Percentiles rank a stretch among this genome's conserved stretches.
Evolutionary conservation across 1,139 yeast genomes (phyloP).

Genomic region (Kodamaea anthophila): DNA sequence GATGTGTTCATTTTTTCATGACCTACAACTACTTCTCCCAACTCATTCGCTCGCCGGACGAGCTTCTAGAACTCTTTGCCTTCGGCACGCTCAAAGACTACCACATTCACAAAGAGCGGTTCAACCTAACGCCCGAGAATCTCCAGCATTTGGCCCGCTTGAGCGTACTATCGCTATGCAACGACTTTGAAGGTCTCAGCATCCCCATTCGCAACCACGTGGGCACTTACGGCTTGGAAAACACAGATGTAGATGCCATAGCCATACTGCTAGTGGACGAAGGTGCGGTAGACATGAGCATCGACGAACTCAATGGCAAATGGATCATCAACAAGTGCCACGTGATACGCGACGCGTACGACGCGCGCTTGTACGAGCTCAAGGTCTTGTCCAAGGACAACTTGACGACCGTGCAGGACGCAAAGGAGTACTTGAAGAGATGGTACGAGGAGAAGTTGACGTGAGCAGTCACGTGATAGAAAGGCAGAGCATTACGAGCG

Average conservation of each 20-base stretch:
- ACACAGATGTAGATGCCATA: conserved; percentile 16
- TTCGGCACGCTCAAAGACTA: conserved; percentile 31
- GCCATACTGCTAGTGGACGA: conserved; percentile 20
- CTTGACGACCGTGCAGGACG: conserved; percentile 16
- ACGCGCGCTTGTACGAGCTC: conserved; percentile 16
- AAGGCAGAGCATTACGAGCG: not conserved
- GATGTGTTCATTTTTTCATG: too few relatives aligned
- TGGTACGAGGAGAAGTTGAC: conserved; percentile 22
- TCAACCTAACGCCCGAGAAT: conserved; percentile 11
- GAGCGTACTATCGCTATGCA: conserved; percentile 21
- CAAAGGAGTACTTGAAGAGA: conserved; percentile 12
- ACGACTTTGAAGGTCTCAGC: conserved; percentile 19
- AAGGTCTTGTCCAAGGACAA: conserved; percentile 20
- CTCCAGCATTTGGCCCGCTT: conserved; percentile 23
- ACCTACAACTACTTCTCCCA: conserved; percentile 11
- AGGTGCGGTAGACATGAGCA: conserved; percentile 19
- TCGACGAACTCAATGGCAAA: conserved; percentile 21
- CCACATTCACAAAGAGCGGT: conserved; percentile 14
- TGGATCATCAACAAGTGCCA: conserved; percentile 16
- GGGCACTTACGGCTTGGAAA: conserved; percentile 19
- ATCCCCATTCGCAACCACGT: conserved; percentile 13
- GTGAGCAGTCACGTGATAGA: not conserved
- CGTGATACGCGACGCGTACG: conserved; percentile 27
- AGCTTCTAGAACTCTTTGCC: conserved; percentile 33
- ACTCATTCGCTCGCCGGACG: conserved; percentile 5